Conservation (phyloP, 2,329 filamentous ascomycete species). For the Fonsecaea nubica region DNA sequence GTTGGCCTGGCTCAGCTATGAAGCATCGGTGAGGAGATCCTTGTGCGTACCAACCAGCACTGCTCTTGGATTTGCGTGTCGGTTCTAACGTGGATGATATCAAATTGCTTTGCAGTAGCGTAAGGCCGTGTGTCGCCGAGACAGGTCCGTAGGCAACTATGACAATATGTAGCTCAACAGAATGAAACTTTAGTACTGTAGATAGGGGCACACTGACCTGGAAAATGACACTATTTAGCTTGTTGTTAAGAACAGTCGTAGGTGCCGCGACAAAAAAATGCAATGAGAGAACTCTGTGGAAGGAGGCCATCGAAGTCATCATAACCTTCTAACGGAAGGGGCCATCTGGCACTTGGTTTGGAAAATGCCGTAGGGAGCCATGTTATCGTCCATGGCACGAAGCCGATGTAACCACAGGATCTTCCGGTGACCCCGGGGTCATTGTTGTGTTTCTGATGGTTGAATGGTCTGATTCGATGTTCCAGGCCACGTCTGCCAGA, state of each 20-base stretch:
- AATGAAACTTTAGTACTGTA: background rate
- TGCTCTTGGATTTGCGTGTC: background rate
- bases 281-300: background rate
- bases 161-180: background rate
- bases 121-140: background rate
- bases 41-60: background rate
- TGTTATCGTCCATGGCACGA: background rate
- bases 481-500: background rate
- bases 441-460: background rate
- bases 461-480: background rate
- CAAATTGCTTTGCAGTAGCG: background rate
- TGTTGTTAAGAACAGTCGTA: background rate
- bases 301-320: background rate
- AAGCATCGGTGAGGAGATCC: background rate
- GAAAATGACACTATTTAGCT: background rate
- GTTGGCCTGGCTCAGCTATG: background rate
- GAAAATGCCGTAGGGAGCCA: background rate
- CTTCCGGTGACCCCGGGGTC: background rate
- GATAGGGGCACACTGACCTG: background rate
- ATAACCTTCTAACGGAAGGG: too few species aligned
- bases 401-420: conserved; percentile 1
- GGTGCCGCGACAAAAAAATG: background rate
- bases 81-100: background rate
- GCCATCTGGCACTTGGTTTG: background rate
- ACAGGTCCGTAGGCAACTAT: background rate